A percentile compares a stretch with the other conserved stretches of the same genome.
Evolutionary conservation across 2,329 filamentous ascomycete genomes (phyloP).

Genomic region (Arthrobotrys megalospora): DNA sequence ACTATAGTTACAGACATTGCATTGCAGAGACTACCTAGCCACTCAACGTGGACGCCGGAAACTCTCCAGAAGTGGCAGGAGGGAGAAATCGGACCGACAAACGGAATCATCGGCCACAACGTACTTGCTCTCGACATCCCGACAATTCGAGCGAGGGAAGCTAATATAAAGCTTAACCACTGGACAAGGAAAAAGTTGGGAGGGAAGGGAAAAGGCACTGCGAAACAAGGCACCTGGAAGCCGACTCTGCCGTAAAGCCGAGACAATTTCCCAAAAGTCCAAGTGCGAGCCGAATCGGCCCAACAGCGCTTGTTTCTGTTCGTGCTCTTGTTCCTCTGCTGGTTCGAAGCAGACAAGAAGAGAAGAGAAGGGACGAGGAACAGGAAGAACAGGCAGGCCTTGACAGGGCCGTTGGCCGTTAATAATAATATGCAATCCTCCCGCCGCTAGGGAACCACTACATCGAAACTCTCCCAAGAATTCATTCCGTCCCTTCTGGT

Average conservation of each 20-base stretch:
- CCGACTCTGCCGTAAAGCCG: constrained; percentile 61
- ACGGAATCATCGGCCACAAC: constrained; percentile 20
- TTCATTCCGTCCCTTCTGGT: constrained; percentile 22
- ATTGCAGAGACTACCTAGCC: background rate
- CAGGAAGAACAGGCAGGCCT: background rate
- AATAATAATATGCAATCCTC: constrained; percentile 45
- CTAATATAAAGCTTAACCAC: constrained; percentile 20
- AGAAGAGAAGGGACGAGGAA: constrained; percentile 13
- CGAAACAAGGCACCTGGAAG: constrained; percentile 44
- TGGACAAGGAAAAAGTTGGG: constrained; percentile 16
- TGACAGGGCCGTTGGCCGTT: background rate
- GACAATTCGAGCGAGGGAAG: constrained; percentile 19
- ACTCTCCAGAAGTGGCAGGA: constrained; percentile 32
- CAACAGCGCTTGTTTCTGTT: constrained; percentile 48
- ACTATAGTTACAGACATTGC: background rate
- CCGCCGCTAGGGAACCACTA: constrained; percentile 53
- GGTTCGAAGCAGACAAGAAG: constrained; percentile 17
- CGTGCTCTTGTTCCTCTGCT: constrained; percentile 24
- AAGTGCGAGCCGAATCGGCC: constrained; percentile 61
- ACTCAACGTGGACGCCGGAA: constrained; percentile 18
- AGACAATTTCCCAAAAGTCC: constrained; percentile 59
- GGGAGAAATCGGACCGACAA: constrained; percentile 36
- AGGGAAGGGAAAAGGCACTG: constrained; percentile 6
- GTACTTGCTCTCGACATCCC: background rate
- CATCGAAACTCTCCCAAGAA: constrained; percentile 25